A percentile compares a stretch with the other conserved stretches of the same genome.
phyloP scores from a whole-genome alignment of 2,329 filamentous ascomycete genomes.

The Diaporthe batatas region DNA sequence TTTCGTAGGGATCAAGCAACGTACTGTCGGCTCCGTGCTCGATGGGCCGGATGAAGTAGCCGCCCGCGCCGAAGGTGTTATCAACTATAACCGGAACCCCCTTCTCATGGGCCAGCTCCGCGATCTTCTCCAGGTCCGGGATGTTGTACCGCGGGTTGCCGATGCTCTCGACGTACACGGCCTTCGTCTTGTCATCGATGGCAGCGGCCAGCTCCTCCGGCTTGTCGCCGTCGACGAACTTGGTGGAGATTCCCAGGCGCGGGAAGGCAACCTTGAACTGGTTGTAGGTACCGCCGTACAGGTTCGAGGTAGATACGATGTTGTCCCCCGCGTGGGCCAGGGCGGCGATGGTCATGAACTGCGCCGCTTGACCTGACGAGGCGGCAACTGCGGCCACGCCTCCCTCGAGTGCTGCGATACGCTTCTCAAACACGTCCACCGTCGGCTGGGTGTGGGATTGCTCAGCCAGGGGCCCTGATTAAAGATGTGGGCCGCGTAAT shows the following conservation, averaged over 20 bases:
- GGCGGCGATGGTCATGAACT: conserved; percentile 89
- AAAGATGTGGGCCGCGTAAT: not conserved
- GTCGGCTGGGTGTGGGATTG: conserved; percentile 74
- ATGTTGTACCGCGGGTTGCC: conserved; percentile 96
- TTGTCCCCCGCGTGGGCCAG: conserved; percentile 93
- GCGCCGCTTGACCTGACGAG: conserved; percentile 88
- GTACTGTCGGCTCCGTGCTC: conserved; percentile 87
- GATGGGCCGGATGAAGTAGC: conserved; percentile 88
- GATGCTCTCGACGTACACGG: conserved; percentile 91
- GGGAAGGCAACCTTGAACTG: conserved; percentile 94
- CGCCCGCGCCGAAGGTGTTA: conserved; percentile 95
- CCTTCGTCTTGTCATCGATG: conserved; percentile 95
- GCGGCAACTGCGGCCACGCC: conserved; percentile 88
- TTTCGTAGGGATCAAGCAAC: too few relatives aligned
- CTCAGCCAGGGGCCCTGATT: not conserved
- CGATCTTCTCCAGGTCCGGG: conserved; percentile 90
- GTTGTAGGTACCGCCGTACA: conserved; percentile 97
- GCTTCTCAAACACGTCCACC: conserved; percentile 95
- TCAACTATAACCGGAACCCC: conserved; percentile 81
- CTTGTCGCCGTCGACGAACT: conserved; percentile 87
- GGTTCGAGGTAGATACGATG: conserved; percentile 89
- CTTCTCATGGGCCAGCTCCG: conserved; percentile 78
- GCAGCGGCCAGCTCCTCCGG: conserved; percentile 82
- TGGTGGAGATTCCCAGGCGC: conserved; percentile 87
- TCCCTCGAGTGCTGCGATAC: conserved; percentile 94